These are phyloP conservation scores for Hypsizygus marmoreus DNA, from an alignment of 768 basidiomycete genomes.

Conservation along the genomic window DNA sequence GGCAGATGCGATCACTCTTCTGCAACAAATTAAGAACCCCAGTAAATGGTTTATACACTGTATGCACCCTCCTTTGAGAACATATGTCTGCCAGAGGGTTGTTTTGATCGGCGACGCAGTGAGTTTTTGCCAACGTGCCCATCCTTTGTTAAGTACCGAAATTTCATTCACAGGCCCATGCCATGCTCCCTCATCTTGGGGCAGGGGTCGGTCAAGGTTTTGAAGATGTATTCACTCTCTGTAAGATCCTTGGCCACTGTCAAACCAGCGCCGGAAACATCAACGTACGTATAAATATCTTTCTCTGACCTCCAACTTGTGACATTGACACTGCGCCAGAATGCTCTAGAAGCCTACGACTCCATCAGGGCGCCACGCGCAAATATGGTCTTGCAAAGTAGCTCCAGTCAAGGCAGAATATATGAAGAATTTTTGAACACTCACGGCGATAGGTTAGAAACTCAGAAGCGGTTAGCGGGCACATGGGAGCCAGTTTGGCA, in stretches of 20 bases:
- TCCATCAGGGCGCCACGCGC: constrained; percentile 46
- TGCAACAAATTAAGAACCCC: constrained; percentile 43
- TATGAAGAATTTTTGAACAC: constrained; percentile 42
- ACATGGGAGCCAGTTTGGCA: constrained; percentile 54
- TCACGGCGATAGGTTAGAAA: constrained; percentile 29
- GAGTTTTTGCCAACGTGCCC: constrained; percentile 15
- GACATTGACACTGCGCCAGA: constrained; percentile 27
- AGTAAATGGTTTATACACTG: constrained; percentile 57
- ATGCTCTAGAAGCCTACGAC: constrained; percentile 49
- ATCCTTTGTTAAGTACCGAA: background rate
- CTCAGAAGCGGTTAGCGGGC: constrained; percentile 34
- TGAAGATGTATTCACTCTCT: constrained; percentile 54
- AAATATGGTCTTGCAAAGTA: constrained; percentile 48
- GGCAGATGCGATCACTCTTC: constrained; percentile 39
- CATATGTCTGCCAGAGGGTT: constrained; percentile 44
- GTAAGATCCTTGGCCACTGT: constrained; percentile 45
- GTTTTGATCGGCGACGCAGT: constrained; percentile 59
- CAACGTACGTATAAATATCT: constrained; percentile 29
- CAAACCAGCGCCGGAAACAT: constrained; percentile 40
- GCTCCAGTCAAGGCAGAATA: constrained; percentile 41
- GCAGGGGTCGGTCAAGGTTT: constrained; percentile 62
- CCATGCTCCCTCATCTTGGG: constrained; percentile 60
- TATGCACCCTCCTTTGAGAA: constrained; percentile 44
- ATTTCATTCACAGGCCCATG: constrained; percentile 46
- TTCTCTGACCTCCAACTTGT: background rate